Evolutionary conservation across 164 flowering plant genomes (phyloP).

Genomic region (Umbilicus rupestris): DNA sequence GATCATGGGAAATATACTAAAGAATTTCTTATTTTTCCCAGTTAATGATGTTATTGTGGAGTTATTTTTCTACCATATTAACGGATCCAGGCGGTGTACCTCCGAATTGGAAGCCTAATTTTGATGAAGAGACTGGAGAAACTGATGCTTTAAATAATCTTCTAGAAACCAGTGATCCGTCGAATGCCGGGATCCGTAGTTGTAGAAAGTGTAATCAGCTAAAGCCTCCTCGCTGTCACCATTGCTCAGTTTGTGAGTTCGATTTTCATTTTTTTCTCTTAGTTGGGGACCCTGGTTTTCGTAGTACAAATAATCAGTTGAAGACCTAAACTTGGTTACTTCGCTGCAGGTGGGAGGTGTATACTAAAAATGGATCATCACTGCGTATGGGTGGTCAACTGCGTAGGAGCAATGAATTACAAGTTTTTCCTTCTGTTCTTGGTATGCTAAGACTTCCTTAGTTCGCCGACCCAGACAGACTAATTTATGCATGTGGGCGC

Average conservation of each 20-base stretch:
- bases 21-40: constrained; percentile 20
- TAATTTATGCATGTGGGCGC: not conserved
- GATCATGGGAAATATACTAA: too few relatives aligned
- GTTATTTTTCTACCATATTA: constrained; percentile 85
- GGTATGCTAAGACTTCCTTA: constrained; percentile 34
- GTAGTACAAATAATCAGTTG: not conserved
- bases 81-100: constrained; percentile 96
- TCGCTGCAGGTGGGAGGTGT: constrained; percentile 87
- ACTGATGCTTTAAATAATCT: constrained; percentile 46
- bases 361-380: constrained; percentile 99
- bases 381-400: constrained; percentile 99
- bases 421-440: constrained; percentile 93
- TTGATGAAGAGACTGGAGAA: constrained; percentile 89
- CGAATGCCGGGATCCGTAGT: constrained; percentile 44
- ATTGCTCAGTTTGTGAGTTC: constrained; percentile 94
- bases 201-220: constrained; percentile 90
- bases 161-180: constrained; percentile 38
- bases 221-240: constrained; percentile 99
- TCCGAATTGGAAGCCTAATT: constrained; percentile 75
- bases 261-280: not conserved
- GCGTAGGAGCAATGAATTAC: constrained; percentile 94
- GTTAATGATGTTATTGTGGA: constrained; percentile 94
- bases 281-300: not conserved
- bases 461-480: not conserved
- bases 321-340: not conserved